Percentiles rank a stretch among this genome's conserved stretches.
Conservation (phyloP, 106 monocot species). For the Acorus calamus region DNA sequence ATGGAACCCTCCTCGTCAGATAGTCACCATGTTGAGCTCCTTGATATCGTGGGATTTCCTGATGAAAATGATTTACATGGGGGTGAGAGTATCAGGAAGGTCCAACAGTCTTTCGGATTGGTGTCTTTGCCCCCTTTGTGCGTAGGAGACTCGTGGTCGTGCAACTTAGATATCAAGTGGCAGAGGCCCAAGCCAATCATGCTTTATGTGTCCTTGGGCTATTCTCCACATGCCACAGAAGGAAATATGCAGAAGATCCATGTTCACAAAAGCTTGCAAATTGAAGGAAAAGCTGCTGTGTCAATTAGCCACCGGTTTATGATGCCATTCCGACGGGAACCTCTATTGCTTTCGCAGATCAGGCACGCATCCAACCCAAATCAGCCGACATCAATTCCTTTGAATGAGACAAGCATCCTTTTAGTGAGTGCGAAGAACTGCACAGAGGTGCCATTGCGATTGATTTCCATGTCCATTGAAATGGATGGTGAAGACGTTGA, state of each 20-base stretch:
- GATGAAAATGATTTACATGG: conserved; percentile 35
- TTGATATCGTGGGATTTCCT: conserved; percentile 42
- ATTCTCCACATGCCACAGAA: conserved; percentile 22
- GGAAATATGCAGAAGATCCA: conserved; percentile 47
- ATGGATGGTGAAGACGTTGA: conserved; percentile 11
- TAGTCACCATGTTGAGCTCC: conserved; percentile 76
- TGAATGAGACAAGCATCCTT: conserved; percentile 53
- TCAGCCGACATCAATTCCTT: conserved; percentile 35
- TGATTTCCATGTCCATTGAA: conserved; percentile 48
- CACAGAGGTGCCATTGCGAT: conserved; percentile 63
- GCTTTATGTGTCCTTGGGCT: conserved; percentile 91
- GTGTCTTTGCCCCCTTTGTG: conserved; percentile 60
- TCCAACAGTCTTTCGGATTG: conserved; percentile 87
- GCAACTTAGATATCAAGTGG: conserved; percentile 80
- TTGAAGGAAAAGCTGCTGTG: conserved; percentile 82
- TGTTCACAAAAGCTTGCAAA: conserved; percentile 86
- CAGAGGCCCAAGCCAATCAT: conserved; percentile 75
- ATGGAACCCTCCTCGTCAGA: conserved; percentile 48
- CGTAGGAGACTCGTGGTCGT: conserved; percentile 63
- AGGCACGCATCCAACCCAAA: conserved; percentile 24
- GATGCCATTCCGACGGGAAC: conserved; percentile 70
- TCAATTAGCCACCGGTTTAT: conserved; percentile 55
- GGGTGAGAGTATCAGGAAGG: conserved; percentile 55
- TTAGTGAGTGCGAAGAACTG: conserved; percentile 65
- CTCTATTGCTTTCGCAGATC: conserved; percentile 56